Base-by-base conservation (phyloP, 179 eudicot genomes). In the Silene coronaria region DNA sequence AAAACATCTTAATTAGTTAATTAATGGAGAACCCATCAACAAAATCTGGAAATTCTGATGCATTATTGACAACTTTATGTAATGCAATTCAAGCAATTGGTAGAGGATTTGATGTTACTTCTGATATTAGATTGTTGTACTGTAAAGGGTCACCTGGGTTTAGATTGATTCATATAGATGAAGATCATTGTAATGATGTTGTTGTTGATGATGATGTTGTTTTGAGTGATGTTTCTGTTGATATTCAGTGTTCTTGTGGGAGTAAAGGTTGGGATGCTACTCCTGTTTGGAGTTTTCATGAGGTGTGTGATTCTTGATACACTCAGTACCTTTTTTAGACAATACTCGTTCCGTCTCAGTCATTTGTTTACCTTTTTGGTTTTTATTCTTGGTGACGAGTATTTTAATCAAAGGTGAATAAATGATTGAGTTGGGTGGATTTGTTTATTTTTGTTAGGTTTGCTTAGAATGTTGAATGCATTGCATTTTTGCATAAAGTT, bases 81-180 rank as follows among this genome's bases (percentile, higher is more conserved):
- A 95, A 92, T 84, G 88, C 97, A 71, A 88, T 91, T 64, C 91
- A 91, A 82, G 97, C 96, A 2, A 79, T 95, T 63, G 99, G 99
- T n/a, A 84, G 97, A 75, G 99, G 99, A 0, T 95, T 95, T 85
- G 99, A 95, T 84, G 97, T 95, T 19, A 95, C 97, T 0, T 95
- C 97, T 63, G 99, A 95, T 88, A 88, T 95, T 73, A 80, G 97
- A 80, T 84, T 95, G 70, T 73, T 92, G 10, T 95, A 95, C 77
- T 95, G 99, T 67, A 95, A 95, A 85, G 98, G 98, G 0, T 78
- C 92, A 12, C 90, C 89, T 82, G 97, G 95, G 67, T 86, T 88
- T 75, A 82, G 93, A 12, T 85, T 96, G 76, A 84, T 96, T 88
- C 86, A 79, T 28, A 26, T 96, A 51, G 90, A 95, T 82, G 96